These are phyloP conservation scores for Zygosaccharomyces sapae DNA, from an alignment of 1,139 yeast species.

Conservation along the genomic window DNA sequence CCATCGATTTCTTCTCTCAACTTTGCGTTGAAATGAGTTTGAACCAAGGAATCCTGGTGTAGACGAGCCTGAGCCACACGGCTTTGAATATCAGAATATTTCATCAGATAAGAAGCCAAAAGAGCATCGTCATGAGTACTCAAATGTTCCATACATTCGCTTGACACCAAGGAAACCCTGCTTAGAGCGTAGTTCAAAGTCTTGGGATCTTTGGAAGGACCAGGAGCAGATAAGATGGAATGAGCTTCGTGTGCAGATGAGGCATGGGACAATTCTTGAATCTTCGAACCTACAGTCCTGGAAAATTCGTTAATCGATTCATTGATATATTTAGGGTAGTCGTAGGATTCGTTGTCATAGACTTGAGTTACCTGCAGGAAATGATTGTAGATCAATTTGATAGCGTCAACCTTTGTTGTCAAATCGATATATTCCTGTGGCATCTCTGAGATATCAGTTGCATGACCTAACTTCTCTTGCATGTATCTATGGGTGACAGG, in stretches of 20 bases:
- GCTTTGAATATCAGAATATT: constrained; percentile 52
- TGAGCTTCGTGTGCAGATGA: constrained; percentile 81
- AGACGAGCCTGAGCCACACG: constrained; percentile 80
- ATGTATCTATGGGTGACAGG: constrained; percentile 70
- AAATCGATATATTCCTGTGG: constrained; percentile 79
- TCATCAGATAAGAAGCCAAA: constrained; percentile 47
- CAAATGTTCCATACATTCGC: constrained; percentile 38
- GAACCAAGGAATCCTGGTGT: constrained; percentile 75
- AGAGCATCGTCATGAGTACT: constrained; percentile 39
- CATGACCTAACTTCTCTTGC: constrained; percentile 75
- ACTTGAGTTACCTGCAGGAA: constrained; percentile 65
- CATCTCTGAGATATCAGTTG: constrained; percentile 73
- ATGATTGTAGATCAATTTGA: constrained; percentile 68
- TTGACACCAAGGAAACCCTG: constrained; percentile 59
- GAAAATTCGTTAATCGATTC: constrained; percentile 76
- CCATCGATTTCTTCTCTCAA: constrained; percentile 61
- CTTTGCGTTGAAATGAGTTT: constrained; percentile 64
- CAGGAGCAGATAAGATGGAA: constrained; percentile 59
- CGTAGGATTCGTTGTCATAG: constrained; percentile 76
- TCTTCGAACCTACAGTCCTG: constrained; percentile 61
- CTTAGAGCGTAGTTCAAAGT: constrained; percentile 81
- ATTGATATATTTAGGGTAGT: constrained; percentile 73
- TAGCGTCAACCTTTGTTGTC: constrained; percentile 70
- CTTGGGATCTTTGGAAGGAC: constrained; percentile 66
- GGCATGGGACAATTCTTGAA: constrained; percentile 67